These are phyloP conservation scores for Ambrosia trifida DNA, from an alignment of 129 eudicot genomes.

Conservation along the genomic window DNA sequence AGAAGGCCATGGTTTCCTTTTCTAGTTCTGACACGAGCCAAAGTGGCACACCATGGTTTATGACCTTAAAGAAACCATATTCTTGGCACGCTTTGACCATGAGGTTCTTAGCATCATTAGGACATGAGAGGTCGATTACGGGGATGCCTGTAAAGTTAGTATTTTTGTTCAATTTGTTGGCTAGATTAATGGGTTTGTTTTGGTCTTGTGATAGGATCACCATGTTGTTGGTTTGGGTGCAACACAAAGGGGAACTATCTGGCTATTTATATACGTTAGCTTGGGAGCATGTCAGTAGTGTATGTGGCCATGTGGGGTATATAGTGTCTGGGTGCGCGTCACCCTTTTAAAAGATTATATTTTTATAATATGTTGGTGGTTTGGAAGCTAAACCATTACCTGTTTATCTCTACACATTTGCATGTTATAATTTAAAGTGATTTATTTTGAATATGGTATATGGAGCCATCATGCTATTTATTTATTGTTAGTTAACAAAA, in stretches of 20 bases:
- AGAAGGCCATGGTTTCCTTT: conserved; percentile 46
- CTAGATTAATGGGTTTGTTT: conserved; percentile 21
- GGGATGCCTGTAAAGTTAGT: conserved; percentile 38
- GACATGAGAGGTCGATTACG: conserved; percentile 44
- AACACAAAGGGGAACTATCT: conserved; percentile 8
- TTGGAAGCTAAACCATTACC: not conserved
- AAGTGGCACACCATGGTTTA: conserved; percentile 52
- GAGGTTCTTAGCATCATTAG: conserved; percentile 36
- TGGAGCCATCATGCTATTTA: too few relatives aligned
- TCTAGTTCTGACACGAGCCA: conserved; percentile 39
- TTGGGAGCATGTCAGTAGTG: conserved; percentile 7
- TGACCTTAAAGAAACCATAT: conserved; percentile 59
- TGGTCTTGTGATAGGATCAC: conserved; percentile 43
- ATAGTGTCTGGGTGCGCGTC: not conserved
- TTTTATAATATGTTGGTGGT: too few relatives aligned
- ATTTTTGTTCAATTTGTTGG: not conserved
- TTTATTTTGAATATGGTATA: not conserved
- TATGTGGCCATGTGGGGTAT: not conserved
- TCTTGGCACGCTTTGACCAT: conserved; percentile 59
- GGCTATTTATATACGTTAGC: conserved; percentile 32
- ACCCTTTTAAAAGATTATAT: not conserved
- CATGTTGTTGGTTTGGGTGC: conserved; percentile 41
- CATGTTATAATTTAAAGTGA: not conserved
- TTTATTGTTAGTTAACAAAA: too few relatives aligned
- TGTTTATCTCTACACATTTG: not conserved